Evolutionary conservation across 257 asterid species (phyloP), one percentile per base, ranked within the genome.

Genomic region (Solanum neorickii): DNA sequence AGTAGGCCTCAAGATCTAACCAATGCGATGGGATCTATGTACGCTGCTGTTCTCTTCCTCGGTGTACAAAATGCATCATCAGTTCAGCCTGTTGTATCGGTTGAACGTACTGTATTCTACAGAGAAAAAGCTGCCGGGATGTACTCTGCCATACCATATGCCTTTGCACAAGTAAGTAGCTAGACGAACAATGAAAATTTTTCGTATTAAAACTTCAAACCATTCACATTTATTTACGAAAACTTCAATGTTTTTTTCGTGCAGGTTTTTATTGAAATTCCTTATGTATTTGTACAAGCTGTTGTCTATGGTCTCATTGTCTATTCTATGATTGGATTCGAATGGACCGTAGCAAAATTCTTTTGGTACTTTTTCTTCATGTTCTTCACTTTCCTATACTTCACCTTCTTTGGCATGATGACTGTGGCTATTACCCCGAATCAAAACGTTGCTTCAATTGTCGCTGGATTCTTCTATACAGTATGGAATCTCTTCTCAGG

Each of bases 341-440:
- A 93, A 84, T 92, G 94, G 95, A 92, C 91, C 27, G 88, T 66
- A 10, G 74, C 89, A 23, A 93, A 93, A 44, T 82, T 91, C 90
- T 83, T 92, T 44, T 93, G 92, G 93, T 93, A 76, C 82, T 60
- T 92, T 56, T 91, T 88, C 78, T 23, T 92, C 90, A 90, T 92
- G 91, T 92, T 83, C 90, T 88, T 91, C 86, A 83, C 93, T 4
- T 87, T 93, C 5, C 52, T 91, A 41, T 90, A 88, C 89, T 92
- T 91, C 94, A 91, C 94, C 73, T 90, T 91, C 90, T 93, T 88
- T 41, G 95, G 95, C 75, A 92, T 93, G 95, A 93, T 93, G 94
- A 37, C 93, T 0, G 90, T 93, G 86, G 90, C 93, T 11, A 86
- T 91, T 25, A 29, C 95, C 2, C 95, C 95, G 44, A 93, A 93